A percentile compares a stretch with the other conserved stretches of the same genome.
Conservation (phyloP, 805 yeast genomes). For the Yarrowia hollandica region DNA sequence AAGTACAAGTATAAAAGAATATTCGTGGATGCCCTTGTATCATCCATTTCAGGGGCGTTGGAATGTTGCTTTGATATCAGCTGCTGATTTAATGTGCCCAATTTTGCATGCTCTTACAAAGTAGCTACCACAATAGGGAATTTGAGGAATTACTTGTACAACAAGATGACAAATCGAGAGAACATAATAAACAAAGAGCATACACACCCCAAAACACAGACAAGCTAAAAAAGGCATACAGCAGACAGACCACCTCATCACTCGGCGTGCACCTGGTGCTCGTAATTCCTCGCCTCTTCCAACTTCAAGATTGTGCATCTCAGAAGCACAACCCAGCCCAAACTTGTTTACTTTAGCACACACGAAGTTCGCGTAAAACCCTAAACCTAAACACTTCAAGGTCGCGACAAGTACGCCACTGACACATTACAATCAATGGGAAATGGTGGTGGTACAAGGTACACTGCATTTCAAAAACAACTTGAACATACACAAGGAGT, state of each 20-base stretch:
- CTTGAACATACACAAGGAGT: constrained; percentile 10
- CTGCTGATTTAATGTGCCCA: background rate
- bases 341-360: constrained; percentile 14
- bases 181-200: no score
- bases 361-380: constrained; percentile 1
- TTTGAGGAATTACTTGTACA: background rate
- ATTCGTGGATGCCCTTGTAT: no score
- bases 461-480: constrained; percentile 11
- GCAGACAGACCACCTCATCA: no score
- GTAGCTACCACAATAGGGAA: no score
- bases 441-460: constrained; percentile 6
- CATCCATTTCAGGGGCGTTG: background rate
- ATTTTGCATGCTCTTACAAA: no score
- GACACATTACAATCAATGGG: background rate
- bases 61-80: background rate
- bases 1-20: no score
- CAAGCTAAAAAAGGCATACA: no score
- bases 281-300: background rate
- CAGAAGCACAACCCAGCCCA: background rate
- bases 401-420: constrained; percentile 13
- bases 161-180: no score
- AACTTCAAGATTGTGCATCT: no score
- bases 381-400: background rate
- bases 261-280: no score
- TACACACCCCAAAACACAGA: no score